phyloP scores from a whole-genome alignment of 164 flowering plant species.

The Nymphaea thermarum region DNA sequence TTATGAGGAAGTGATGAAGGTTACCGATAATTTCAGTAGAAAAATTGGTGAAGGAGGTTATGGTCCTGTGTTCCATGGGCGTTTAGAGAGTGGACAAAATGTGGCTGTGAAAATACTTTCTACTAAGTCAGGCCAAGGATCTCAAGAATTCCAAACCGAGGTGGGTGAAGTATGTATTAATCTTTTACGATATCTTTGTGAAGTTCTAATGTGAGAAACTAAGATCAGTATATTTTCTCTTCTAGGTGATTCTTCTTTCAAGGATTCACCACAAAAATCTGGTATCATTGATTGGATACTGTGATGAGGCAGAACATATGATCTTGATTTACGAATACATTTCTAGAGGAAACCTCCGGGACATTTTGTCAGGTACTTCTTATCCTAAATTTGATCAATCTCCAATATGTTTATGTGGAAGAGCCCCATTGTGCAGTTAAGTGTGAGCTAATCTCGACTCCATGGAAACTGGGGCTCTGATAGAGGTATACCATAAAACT shows the following conservation, averaged over 20 bases:
- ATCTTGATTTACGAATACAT: constrained; percentile 42
- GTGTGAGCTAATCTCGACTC: not conserved
- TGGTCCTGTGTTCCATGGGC: constrained; percentile 39
- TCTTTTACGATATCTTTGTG: not conserved
- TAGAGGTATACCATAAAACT: not conserved
- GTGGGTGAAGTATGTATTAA: constrained; percentile 7
- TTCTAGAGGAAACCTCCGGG: constrained; percentile 30
- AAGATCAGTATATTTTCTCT: not conserved
- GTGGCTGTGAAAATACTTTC: constrained; percentile 49
- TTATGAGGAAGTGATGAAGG: constrained; percentile 19
- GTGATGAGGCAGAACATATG: constrained; percentile 22
- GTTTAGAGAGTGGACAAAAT: constrained; percentile 13
- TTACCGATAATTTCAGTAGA: constrained; percentile 25
- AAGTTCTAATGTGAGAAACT: not conserved
- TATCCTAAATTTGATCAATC: too few species aligned
- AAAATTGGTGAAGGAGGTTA: constrained; percentile 40
- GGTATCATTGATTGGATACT: constrained; percentile 34
- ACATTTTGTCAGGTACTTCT: constrained; percentile 23
- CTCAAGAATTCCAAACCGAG: constrained; percentile 29
- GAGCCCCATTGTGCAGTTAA: not conserved
- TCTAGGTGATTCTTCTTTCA: constrained; percentile 29
- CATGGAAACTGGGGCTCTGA: not conserved
- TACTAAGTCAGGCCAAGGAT: constrained; percentile 22
- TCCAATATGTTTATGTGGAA: too few species aligned
- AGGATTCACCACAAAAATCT: constrained; percentile 40